Conservation (phyloP, 441 rosid species). For the Monsonia emarginata region DNA sequence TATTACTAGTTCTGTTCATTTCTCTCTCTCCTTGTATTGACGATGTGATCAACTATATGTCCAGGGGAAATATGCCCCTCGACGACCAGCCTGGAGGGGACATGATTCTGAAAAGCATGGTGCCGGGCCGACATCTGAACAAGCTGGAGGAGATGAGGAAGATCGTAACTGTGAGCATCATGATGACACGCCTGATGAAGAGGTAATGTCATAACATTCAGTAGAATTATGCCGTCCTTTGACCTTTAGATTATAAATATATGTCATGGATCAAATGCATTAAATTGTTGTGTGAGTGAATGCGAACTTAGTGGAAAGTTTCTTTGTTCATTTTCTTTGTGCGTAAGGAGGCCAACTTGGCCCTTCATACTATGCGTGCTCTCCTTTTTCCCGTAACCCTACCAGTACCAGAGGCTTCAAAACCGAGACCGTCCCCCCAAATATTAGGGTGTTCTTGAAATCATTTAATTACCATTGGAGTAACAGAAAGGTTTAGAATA, state of each 20-base stretch:
- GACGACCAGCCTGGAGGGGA: slow-evolving; percentile 52
- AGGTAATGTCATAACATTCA: slow-evolving; percentile 27
- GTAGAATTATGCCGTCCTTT: not conserved
- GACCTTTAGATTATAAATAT: not conserved
- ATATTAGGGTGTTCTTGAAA: too few relatives aligned
- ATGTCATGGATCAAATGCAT: not conserved
- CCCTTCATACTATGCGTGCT: too few relatives aligned
- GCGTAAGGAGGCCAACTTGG: too few relatives aligned
- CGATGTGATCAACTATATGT: not conserved
- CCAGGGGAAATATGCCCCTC: slow-evolving; percentile 51
- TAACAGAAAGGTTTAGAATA: not conserved
- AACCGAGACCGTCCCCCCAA: too few relatives aligned
- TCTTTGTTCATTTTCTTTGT: too few relatives aligned
- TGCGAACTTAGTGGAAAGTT: too few relatives aligned
- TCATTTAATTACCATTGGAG: too few relatives aligned
- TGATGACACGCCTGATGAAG: slow-evolving; percentile 48
- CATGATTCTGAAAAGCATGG: slow-evolving; percentile 43
- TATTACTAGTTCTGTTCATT: not conserved
- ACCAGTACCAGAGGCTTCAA: too few relatives aligned
- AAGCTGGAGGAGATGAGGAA: slow-evolving; percentile 36
- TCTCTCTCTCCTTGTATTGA: not conserved
- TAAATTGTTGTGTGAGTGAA: too few relatives aligned
- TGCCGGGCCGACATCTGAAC: slow-evolving; percentile 26
- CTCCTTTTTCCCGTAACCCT: too few relatives aligned
- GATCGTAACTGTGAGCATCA: slow-evolving; percentile 42